A percentile compares a stretch with the other conserved stretches of the same genome.
These are phyloP conservation scores for Colletotrichum shisoi DNA, from an alignment of 2,329 filamentous ascomycete species.

Conservation along the genomic window DNA sequence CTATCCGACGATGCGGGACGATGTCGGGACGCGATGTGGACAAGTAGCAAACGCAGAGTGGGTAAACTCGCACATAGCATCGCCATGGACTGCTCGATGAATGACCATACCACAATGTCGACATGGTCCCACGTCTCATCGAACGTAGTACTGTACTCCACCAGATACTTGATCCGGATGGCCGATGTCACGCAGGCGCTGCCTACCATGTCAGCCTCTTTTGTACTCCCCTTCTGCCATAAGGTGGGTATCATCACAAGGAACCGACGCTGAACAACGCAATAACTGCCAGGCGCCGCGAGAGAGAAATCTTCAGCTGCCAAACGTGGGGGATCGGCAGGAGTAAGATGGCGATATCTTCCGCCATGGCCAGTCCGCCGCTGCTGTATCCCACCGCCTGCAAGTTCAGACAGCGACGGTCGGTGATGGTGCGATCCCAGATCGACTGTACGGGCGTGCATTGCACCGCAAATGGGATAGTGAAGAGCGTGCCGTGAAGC, in stretches of 20 bases:
- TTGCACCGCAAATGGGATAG: constrained; percentile 4
- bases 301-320: constrained; percentile 40
- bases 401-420: not conserved
- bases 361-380: not conserved
- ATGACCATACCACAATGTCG: constrained; percentile 17
- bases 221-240: not conserved
- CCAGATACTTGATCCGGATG: constrained; percentile 20
- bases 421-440: constrained; percentile 7
- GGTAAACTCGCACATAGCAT: constrained; percentile 21
- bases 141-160: constrained; percentile 21
- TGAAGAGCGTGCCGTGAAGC: constrained; percentile 13
- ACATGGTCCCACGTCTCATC: constrained; percentile 18
- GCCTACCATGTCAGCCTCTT: not conserved
- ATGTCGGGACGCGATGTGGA: not conserved
- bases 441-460: constrained; percentile 6
- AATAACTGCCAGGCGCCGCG: constrained; percentile 3
- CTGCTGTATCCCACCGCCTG: constrained; percentile 7
- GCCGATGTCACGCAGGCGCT: constrained; percentile 19
- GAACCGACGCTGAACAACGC: constrained; percentile 12
- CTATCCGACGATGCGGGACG: not conserved
- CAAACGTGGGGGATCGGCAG: constrained; percentile 8
- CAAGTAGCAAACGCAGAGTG: constrained; percentile 6
- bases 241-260: too few relatives aligned
- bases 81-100: constrained; percentile 14
- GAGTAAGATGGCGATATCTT: constrained; percentile 12